phyloP scores from a whole-genome alignment of 2,329 filamentous ascomycete species.

The Dothistroma septosporum region DNA sequence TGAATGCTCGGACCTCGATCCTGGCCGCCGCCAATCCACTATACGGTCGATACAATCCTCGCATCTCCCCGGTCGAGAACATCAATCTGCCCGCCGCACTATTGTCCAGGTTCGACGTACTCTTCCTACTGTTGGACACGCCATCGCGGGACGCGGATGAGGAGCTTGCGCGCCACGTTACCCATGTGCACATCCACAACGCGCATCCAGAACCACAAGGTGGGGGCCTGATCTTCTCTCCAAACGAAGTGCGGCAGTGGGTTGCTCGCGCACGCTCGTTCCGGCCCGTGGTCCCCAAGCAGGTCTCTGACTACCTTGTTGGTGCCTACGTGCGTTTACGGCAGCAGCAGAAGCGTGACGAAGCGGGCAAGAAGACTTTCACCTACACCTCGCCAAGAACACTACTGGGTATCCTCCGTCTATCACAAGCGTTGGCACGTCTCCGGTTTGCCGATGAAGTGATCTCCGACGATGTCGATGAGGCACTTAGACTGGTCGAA shows the following conservation, averaged over 20 bases:
- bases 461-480: constrained; percentile 88
- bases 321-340: constrained; percentile 95
- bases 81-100: constrained; percentile 98
- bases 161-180: constrained; percentile 90
- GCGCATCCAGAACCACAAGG: constrained; percentile 72
- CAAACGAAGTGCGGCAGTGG: constrained; percentile 91
- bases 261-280: constrained; percentile 87
- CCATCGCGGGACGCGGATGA: constrained; percentile 85
- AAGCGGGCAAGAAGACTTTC: constrained; percentile 87
- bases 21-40: constrained; percentile 94
- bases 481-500: constrained; percentile 84
- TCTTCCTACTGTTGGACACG: constrained; percentile 95
- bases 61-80: constrained; percentile 95
- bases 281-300: constrained; percentile 78
- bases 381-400: constrained; percentile 92
- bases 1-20: constrained; percentile 82
- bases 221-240: constrained; percentile 73
- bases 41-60: constrained; percentile 96
- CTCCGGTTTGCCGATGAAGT: constrained; percentile 84
- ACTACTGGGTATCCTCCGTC: constrained; percentile 83
- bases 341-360: constrained; percentile 84
- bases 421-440: constrained; percentile 88
- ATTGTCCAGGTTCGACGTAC: constrained; percentile 91
- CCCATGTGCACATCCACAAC: constrained; percentile 95
- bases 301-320: constrained; percentile 91